phyloP scores from a whole-genome alignment of 2,329 filamentous ascomycete genomes.

The Pezizomycotina sp. region DNA sequence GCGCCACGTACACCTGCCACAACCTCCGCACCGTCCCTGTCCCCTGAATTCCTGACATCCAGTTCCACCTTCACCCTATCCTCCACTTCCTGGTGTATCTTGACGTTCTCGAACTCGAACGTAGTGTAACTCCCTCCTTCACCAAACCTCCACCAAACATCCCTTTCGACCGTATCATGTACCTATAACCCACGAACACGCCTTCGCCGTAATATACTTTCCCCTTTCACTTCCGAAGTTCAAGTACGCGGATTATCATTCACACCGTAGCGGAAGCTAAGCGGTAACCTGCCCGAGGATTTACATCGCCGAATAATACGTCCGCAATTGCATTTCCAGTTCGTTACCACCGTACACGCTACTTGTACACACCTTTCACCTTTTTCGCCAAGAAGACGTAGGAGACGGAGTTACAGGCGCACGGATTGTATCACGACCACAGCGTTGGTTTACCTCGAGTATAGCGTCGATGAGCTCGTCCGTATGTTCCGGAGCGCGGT shows the following conservation, averaged over 20 bases:
- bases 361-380: slow-evolving; percentile 53
- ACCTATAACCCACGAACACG: slow-evolving; percentile 54
- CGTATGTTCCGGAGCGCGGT: slow-evolving; percentile 43
- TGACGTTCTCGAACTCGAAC: slow-evolving; percentile 43
- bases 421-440: slow-evolving; percentile 54
- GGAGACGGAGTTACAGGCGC: slow-evolving; percentile 49
- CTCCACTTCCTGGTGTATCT: slow-evolving; percentile 36
- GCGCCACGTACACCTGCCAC: slow-evolving; percentile 52
- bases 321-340: slow-evolving; percentile 52
- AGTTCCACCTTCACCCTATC: slow-evolving; percentile 40
- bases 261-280: slow-evolving; percentile 48
- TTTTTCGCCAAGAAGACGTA: slow-evolving; percentile 51
- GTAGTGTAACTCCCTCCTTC: slow-evolving; percentile 49
- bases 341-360: slow-evolving; percentile 56
- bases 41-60: slow-evolving; percentile 43
- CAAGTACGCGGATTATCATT: slow-evolving; percentile 54
- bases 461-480: slow-evolving; percentile 47
- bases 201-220: slow-evolving; percentile 56
- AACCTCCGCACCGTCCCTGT: slow-evolving; percentile 46
- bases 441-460: slow-evolving; percentile 44
- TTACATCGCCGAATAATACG: slow-evolving; percentile 47
- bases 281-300: slow-evolving; percentile 54
- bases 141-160: slow-evolving; percentile 49
- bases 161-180: slow-evolving; percentile 45
- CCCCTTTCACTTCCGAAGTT: slow-evolving; percentile 58